Conservation (phyloP, 352 stramenopile genomes). For the Pythium dissotocum region DNA sequence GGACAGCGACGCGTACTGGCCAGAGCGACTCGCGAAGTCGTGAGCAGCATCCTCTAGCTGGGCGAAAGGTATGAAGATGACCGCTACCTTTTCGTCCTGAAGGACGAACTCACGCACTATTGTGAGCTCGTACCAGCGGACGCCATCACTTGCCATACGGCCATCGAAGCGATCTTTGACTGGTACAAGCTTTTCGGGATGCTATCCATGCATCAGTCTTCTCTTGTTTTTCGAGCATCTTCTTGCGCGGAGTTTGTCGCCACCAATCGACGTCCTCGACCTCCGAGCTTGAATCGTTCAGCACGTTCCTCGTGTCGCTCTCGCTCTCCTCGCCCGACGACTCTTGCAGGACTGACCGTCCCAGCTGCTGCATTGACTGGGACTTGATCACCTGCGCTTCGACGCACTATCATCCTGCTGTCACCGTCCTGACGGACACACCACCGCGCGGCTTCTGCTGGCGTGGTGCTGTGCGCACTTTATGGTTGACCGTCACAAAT, state of each 20-base stretch:
- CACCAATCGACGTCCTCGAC: constrained; percentile 70
- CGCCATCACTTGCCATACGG: background rate
- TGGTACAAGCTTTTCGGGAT: constrained; percentile 30
- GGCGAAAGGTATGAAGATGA: constrained; percentile 18
- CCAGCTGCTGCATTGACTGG: constrained; percentile 24
- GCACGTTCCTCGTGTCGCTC: constrained; percentile 28
- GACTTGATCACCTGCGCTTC: constrained; percentile 54
- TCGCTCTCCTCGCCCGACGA: constrained; percentile 16
- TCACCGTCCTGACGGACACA: background rate
- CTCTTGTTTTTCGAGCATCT: constrained; percentile 43
- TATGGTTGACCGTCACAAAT: constrained; percentile 68
- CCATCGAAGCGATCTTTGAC: constrained; percentile 20
- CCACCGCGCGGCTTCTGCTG: constrained; percentile 21
- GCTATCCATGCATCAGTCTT: constrained; percentile 18
- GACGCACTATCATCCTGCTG: constrained; percentile 42
- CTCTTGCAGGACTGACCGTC: background rate
- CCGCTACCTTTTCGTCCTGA: constrained; percentile 30
- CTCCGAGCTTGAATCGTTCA: constrained; percentile 79
- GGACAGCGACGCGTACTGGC: too few species aligned
- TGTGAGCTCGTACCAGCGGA: constrained; percentile 23
- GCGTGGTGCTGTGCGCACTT: constrained; percentile 41
- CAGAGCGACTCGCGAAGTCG: too few species aligned
- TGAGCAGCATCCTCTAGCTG: too few species aligned
- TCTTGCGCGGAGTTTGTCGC: constrained; percentile 54
- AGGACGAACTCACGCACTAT: constrained; percentile 31